These are phyloP conservation scores for Knoxdaviesia capensis DNA, from an alignment of 2,329 filamentous ascomycete species.

Conservation along the genomic window DNA sequence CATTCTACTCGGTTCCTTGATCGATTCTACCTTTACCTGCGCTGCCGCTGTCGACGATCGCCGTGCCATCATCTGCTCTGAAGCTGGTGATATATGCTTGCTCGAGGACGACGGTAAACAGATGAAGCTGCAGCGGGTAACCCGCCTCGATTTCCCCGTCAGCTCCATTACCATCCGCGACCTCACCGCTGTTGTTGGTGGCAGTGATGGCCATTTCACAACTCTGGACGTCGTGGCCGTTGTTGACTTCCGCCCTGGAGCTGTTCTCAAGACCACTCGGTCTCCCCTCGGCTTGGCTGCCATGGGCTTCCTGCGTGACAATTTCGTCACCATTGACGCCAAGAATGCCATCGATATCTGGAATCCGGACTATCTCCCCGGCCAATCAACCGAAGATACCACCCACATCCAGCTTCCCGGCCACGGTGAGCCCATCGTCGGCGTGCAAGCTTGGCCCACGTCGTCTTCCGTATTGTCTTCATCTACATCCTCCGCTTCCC, in stretches of 20 bases:
- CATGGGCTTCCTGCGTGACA: slow-evolving; percentile 45
- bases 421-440: slow-evolving; percentile 46
- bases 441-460: slow-evolving; percentile 35
- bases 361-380: slow-evolving; percentile 23
- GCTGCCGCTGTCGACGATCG: slow-evolving; percentile 51
- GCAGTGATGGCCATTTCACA: slow-evolving; percentile 39
- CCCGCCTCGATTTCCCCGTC: slow-evolving; percentile 46
- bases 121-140: slow-evolving; percentile 48
- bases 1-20: slow-evolving; percentile 59
- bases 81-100: slow-evolving; percentile 75
- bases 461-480: too few species aligned
- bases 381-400: slow-evolving; percentile 14
- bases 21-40: slow-evolving; percentile 71
- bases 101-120: slow-evolving; percentile 57
- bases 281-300: slow-evolving; percentile 33
- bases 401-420: slow-evolving; percentile 38
- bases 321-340: slow-evolving; percentile 56
- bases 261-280: slow-evolving; percentile 17
- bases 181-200: slow-evolving; percentile 44
- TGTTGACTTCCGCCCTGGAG: slow-evolving; percentile 18
- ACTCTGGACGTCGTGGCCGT: slow-evolving; percentile 30
- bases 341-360: slow-evolving; percentile 56
- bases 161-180: slow-evolving; percentile 44
- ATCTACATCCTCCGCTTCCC: too few species aligned
- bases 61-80: slow-evolving; percentile 67